Conservation (phyloP, 768 basidiomycete genomes). For the Boletus vermiculosoides region DNA sequence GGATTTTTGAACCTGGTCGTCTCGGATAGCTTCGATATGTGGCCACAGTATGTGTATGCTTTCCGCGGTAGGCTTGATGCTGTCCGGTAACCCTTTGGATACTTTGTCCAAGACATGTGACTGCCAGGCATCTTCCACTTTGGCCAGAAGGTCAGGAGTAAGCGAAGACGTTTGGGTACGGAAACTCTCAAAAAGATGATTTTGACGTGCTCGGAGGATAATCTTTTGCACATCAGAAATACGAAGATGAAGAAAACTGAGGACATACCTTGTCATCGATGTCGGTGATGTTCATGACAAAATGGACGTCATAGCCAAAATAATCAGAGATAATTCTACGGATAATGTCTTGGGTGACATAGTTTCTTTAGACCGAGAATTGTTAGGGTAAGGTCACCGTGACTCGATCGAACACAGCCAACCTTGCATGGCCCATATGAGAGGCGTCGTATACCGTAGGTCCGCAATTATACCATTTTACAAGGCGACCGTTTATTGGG, state of each 20-base stretch:
- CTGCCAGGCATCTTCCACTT: conserved; percentile 63
- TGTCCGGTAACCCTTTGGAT: conserved; percentile 56
- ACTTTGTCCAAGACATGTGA: conserved; percentile 63
- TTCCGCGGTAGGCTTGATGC: conserved; percentile 47
- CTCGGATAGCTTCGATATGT: conserved; percentile 46
- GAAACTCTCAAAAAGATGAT: conserved; percentile 65
- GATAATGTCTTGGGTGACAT: conserved; percentile 40
- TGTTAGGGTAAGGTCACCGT: not conserved
- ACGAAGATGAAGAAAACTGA: not conserved
- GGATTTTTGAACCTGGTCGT: conserved; percentile 62
- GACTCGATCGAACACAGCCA: not conserved
- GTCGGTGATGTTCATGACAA: conserved; percentile 99
- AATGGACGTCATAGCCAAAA: conserved; percentile 96
- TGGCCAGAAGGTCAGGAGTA: conserved; percentile 54
- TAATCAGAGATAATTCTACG: conserved; percentile 88
- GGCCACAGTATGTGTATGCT: conserved; percentile 55
- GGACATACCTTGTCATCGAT: conserved; percentile 92
- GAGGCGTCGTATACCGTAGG: conserved; percentile 98
- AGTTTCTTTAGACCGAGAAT: conserved; percentile 65
- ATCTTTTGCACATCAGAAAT: conserved; percentile 56
- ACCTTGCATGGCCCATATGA: conserved; percentile 99
- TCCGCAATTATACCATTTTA: conserved; percentile 99
- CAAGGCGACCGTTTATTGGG: conserved; percentile 61
- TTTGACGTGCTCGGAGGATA: conserved; percentile 85
- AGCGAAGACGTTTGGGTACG: conserved; percentile 52